phyloP scores from a whole-genome alignment of 2,329 filamentous ascomycete genomes.

The Fusarium camptoceras region DNA sequence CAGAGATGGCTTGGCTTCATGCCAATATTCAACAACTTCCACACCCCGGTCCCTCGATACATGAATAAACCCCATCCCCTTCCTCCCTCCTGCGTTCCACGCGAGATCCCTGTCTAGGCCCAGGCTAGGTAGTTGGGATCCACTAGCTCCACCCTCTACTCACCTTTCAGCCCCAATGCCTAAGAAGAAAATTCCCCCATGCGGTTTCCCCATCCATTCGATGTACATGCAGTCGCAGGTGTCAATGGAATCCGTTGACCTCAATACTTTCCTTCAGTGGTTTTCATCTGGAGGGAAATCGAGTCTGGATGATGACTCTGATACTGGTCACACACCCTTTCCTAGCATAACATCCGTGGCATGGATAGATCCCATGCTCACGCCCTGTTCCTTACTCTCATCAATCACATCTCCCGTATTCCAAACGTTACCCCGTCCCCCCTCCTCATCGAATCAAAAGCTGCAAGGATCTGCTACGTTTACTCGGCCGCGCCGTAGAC shows the following conservation, averaged over 20 bases:
- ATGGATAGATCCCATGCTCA: not conserved
- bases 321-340: slow-evolving; percentile 13
- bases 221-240: slow-evolving; percentile 8
- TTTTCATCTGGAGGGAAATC: not conserved
- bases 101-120: slow-evolving; percentile 35
- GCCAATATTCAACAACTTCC: slow-evolving; percentile 3
- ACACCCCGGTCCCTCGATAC: slow-evolving; percentile 37
- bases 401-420: slow-evolving; percentile 24
- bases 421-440: slow-evolving; percentile 36
- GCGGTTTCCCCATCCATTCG: slow-evolving; percentile 41
- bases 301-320: not conserved
- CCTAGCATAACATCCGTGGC: not conserved
- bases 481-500: slow-evolving; percentile 44
- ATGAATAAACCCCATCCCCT: slow-evolving; percentile 36
- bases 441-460: slow-evolving; percentile 32
- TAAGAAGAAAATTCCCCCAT: slow-evolving; percentile 40
- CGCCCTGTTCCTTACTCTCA: slow-evolving; percentile 3
- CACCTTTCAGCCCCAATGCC: slow-evolving; percentile 44
- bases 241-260: slow-evolving; percentile 21
- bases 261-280: slow-evolving; percentile 10
- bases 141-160: slow-evolving; percentile 30
- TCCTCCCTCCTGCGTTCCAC: slow-evolving; percentile 35
- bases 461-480: slow-evolving; percentile 40
- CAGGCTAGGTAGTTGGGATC: slow-evolving; percentile 19
- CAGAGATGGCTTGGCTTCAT: not conserved